Evolutionary conservation across 345 rosid genomes (phyloP).

Genomic region (Sisymbrium irio): DNA sequence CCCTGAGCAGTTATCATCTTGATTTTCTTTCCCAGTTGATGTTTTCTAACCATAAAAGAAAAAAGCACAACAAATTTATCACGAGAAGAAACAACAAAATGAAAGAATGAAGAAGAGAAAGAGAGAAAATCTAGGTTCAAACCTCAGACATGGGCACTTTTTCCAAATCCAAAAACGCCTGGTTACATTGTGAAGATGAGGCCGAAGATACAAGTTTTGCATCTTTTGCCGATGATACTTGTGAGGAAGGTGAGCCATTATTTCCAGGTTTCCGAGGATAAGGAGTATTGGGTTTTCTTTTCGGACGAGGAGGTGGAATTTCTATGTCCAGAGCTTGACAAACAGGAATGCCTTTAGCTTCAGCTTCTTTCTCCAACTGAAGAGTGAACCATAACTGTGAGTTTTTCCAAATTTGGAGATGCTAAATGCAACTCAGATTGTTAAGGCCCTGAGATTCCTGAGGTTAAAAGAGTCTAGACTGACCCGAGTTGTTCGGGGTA

Average conservation of each 20-base stretch:
- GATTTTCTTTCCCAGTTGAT: slow-evolving; percentile 51
- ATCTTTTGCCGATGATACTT: slow-evolving; percentile 48
- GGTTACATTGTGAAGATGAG: slow-evolving; percentile 49
- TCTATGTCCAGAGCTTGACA: slow-evolving; percentile 81
- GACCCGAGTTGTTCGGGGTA: slow-evolving; percentile 30
- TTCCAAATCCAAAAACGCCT: slow-evolving; percentile 55
- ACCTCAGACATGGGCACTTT: slow-evolving; percentile 67
- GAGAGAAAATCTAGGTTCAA: background rate
- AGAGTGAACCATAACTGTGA: background rate
- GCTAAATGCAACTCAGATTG: slow-evolving; percentile 25
- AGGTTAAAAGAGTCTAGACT: slow-evolving; percentile 21
- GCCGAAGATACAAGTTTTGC: slow-evolving; percentile 44
- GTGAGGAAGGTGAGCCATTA: slow-evolving; percentile 36
- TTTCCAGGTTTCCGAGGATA: slow-evolving; percentile 79
- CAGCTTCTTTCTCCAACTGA: slow-evolving; percentile 97
- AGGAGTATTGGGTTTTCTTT: slow-evolving; percentile 91
- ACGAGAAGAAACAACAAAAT: background rate
- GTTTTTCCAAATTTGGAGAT: slow-evolving; percentile 8
- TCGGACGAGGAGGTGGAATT: slow-evolving; percentile 98
- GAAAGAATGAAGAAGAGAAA: slow-evolving; percentile 3
- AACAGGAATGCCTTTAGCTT: slow-evolving; percentile 75
- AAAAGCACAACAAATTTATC: slow-evolving; percentile 6
- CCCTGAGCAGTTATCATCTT: slow-evolving; percentile 69
- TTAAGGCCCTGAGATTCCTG: background rate
- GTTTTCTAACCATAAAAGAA: slow-evolving; percentile 47